Evolutionary conservation across 2,329 filamentous ascomycete genomes (phyloP).

Genomic region (Xylaria arbuscula): DNA sequence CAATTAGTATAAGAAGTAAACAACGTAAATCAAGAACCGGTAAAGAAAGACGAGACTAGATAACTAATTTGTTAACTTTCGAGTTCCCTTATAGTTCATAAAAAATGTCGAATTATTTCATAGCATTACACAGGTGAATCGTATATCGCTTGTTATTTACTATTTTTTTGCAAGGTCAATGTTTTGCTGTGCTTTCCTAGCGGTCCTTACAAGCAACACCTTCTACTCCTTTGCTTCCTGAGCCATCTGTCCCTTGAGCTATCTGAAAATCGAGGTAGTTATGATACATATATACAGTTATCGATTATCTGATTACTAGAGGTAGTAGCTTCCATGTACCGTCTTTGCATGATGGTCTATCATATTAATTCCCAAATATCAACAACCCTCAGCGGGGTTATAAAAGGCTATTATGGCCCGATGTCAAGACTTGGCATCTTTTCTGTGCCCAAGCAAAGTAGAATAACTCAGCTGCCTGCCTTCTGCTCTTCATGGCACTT

Average conservation of each 20-base stretch:
- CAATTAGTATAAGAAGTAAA: neutral
- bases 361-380: neutral
- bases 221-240: slow-evolving; percentile 2
- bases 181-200: slow-evolving; percentile 11
- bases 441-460: slow-evolving; percentile 1
- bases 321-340: slow-evolving; percentile 15
- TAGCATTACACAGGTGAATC: neutral
- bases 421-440: slow-evolving; percentile 8
- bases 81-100: too few species aligned
- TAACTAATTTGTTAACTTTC: neutral
- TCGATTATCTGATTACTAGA: slow-evolving; percentile 2
- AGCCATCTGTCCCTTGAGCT: neutral
- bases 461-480: slow-evolving; percentile 5
- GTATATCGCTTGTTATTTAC: slow-evolving; percentile 20
- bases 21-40: neutral
- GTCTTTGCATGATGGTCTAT: slow-evolving; percentile 8
- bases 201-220: neutral
- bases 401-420: slow-evolving; percentile 6
- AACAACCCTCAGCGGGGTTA: neutral
- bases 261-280: neutral
- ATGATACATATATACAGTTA: slow-evolving; percentile 33
- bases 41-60: neutral
- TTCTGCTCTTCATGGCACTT: slow-evolving; percentile 48
- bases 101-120: too few species aligned
- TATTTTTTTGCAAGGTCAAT: slow-evolving; percentile 10